A percentile compares a stretch with the other conserved stretches of the same genome.
Evolutionary conservation across 148 eudicot genomes (phyloP).

Genomic region (Chenopodium album): DNA sequence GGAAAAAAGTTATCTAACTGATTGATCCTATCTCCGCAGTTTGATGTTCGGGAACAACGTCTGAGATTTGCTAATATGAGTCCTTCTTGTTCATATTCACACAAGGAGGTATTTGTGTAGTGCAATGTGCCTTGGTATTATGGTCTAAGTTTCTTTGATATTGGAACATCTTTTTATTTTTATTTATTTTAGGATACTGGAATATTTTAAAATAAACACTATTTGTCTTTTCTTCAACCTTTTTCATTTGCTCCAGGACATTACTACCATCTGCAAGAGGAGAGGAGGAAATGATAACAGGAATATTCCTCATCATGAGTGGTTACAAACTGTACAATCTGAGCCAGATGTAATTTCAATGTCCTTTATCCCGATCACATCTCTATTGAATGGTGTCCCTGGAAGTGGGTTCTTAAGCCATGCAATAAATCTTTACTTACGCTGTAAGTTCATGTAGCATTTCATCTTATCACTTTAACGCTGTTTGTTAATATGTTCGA

Average conservation of each 20-base stretch:
- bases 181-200: neutral
- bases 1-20: constrained; percentile 4
- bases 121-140: constrained; percentile 16
- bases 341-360: constrained; percentile 95
- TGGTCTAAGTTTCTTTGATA: constrained; percentile 10
- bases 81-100: constrained; percentile 76
- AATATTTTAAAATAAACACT: neutral
- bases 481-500: neutral
- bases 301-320: constrained; percentile 64
- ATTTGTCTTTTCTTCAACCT: neutral
- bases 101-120: constrained; percentile 66
- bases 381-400: constrained; percentile 88
- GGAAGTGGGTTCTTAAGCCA: constrained; percentile 98
- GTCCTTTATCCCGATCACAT: constrained; percentile 95
- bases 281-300: constrained; percentile 83
- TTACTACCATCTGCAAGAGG: constrained; percentile 78
- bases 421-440: constrained; percentile 92
- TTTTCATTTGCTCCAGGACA: constrained; percentile 49
- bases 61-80: constrained; percentile 80
- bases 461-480: neutral
- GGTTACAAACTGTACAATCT: constrained; percentile 81
- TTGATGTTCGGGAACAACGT: constrained; percentile 61
- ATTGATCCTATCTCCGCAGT: constrained; percentile 39
- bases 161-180: neutral
- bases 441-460: constrained; percentile 58